Evolutionary conservation across 805 yeast species (phyloP), one percentile per base, ranked within the genome.

Genomic region (Candida ovalis): DNA sequence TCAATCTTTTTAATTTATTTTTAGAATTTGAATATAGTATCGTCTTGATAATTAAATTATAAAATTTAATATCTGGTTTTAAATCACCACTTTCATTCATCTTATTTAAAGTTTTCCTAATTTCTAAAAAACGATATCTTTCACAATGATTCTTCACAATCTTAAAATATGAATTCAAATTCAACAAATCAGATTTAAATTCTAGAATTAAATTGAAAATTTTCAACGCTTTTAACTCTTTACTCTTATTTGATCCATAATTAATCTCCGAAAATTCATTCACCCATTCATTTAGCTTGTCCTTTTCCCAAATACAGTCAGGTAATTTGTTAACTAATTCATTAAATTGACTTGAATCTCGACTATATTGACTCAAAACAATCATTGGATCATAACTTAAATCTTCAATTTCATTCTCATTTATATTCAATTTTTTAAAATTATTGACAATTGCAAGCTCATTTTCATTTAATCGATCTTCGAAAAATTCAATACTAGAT

Each of bases 1-100:
- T 27, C 17, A 49, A 48, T 19, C 56, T 42, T 17, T 53, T 36
- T 9, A 51, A 47, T 19, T 51, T 38, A 21, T 50, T 37, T 30
- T 32, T 45, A 15, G 48, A 40, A 2, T 36, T 36, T 10, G 55
- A 27, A 13, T 41, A 19, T 38, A 56, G n/a, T 4, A 35, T 40
- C 4, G 54, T 32, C 13, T 38, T 38, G 22, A 56, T 37, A 2
- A 53, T 27, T 10, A 53, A 48, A 39, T 56, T 56, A 40, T 41
- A 56, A 19, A 51, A 46, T 9, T 33, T 30, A 7, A 48, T 44
- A 30, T 47, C 42, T 2, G 53, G 55, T 25, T 40, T 25, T 7
- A 47, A 8, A 3, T 30, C 35, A 33, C 28, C 35, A 33, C 10
- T 4, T 19, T 38, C 27, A 15, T 40, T 7, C 32, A 32, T 30